Conservation (phyloP, 2,329 filamentous ascomycete species). For the Lizonia empirigonia region DNA sequence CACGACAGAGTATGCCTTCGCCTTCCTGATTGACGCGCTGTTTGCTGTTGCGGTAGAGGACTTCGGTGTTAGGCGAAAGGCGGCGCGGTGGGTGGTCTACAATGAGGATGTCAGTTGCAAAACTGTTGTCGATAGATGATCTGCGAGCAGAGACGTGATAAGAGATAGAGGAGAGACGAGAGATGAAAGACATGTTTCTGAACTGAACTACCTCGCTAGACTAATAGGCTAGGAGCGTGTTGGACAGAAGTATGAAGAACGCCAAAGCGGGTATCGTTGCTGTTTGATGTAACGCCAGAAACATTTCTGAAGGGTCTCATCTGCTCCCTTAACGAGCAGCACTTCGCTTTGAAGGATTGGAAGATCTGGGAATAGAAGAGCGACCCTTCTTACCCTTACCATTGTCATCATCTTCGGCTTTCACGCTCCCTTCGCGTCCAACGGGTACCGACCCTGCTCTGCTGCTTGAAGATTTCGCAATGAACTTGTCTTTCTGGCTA, state of each 20-base stretch:
- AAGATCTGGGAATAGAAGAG: slow-evolving; percentile 31
- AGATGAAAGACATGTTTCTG: slow-evolving; percentile 17
- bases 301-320: not conserved
- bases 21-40: slow-evolving; percentile 49
- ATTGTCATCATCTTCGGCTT: slow-evolving; percentile 55
- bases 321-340: slow-evolving; percentile 22
- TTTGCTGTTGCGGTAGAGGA: slow-evolving; percentile 58
- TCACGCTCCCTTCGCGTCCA: slow-evolving; percentile 57
- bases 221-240: slow-evolving; percentile 25
- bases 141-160: not conserved
- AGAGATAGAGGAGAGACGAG: not conserved
- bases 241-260: slow-evolving; percentile 17
- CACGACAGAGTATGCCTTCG: slow-evolving; percentile 58
- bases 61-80: slow-evolving; percentile 52
- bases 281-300: slow-evolving; percentile 19
- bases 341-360: slow-evolving; percentile 20
- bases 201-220: slow-evolving; percentile 24
- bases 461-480: slow-evolving; percentile 50
- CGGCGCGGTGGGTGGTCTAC: slow-evolving; percentile 35
- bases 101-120: slow-evolving; percentile 3
- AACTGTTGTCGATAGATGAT: slow-evolving; percentile 1
- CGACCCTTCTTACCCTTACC: slow-evolving; percentile 52
- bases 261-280: slow-evolving; percentile 29
- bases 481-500: slow-evolving; percentile 41
- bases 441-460: slow-evolving; percentile 53